Base-by-base conservation (phyloP, 2,329 filamentous ascomycete species). In the Penicillium sp. region DNA sequence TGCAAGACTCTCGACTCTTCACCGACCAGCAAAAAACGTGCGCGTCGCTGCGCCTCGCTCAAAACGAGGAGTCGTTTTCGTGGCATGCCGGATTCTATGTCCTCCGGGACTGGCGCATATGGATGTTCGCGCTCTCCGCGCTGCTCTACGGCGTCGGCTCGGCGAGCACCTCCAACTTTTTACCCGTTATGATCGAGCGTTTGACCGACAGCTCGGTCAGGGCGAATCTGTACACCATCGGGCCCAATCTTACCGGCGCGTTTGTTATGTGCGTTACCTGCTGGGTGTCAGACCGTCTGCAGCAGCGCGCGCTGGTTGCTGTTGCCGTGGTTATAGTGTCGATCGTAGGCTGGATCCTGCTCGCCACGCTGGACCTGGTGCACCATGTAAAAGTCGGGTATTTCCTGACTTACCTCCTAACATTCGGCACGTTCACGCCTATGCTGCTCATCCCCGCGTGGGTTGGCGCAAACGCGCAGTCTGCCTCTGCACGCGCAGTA, bases 151-250 rank as follows among this genome's bases (percentile, higher is more conserved):
- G 55, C 7, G 55, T 57, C 5, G 55, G 47, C 1, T 45, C 40
- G 7, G 24, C 47, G 9, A 57, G 55, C 38, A 57, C 35, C 21
- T 57, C 55, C 26, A 57, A 57, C 30, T 57, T 57, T n/a, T 42
- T 57, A 24, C 55, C 55, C 14, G 55, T 57, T 5, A 50, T 57
- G 47, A 48, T 57, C 43, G 38, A 57, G 38, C 49, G 55, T 18
- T 49, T 53, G 5, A 48, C 55, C 21, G 23, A 47, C 16, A 26
- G 53, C 38, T 28, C 49, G 6, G 55, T 57, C 16, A 40, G 33
- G 11, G 55, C 49, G 5, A 57, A 53, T 21, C 55, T 57, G 18
- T 57, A 57, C 24, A 57, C 55, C 23, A 57, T 57, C 18, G 55
- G 47, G 4, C 55, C 55, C 16, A 57, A 57, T n/a, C 49, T 57